Evolutionary conservation across 139 green algal species (phyloP), one percentile per base, ranked within the genome.

Genomic region (Chlorella sp.): DNA sequence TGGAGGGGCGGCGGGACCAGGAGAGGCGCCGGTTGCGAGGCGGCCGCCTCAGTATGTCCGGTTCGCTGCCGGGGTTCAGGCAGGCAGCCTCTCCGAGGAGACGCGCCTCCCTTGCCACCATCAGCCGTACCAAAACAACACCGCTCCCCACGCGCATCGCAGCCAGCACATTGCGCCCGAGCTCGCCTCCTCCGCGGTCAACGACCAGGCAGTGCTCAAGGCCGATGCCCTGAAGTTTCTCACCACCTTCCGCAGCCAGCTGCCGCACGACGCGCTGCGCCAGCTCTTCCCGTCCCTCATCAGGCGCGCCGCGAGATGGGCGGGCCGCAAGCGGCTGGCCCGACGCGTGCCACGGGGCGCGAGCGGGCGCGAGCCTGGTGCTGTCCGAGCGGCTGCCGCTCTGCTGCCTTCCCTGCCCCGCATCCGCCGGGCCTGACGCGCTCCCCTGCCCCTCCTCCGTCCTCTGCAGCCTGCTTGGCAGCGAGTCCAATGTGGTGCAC

Each of bases 141-240:
- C 62, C 45, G 43, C 11, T 68, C 36, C 12, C 27, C 45, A 38
- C 60, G n/a, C 36, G 21, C 21, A 48, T 31, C 8, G 45, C 60
- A 41, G 6, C 48, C 56, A 50, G 35, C 80, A 93, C 69, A 75
- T 96, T 27, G 71, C 91, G 9, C 93, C 94, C 17, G 95, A 99
- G 89, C 87, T 99, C 55, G 56, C 23, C 1, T 46, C 46, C 14
- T 19, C 85, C 14, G 79, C 88, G 31, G 69, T 91, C 0, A 88
- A 95, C 64, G 83, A 85, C 29, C 77, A 74, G 8, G 89, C 93
- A 46, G 84, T 99, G 19, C 85, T 99, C 15, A 95, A 97, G 82
- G 95, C 96, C 29, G 96, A 98, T 60, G 92, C 92, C 2, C 87
- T 99, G 64, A 98, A 97, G 84, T 99, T 98, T 79, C 77, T 97